These are phyloP conservation scores for Pharus latifolius DNA, from an alignment of 176 grass and related monocot species.

Conservation along the genomic window DNA sequence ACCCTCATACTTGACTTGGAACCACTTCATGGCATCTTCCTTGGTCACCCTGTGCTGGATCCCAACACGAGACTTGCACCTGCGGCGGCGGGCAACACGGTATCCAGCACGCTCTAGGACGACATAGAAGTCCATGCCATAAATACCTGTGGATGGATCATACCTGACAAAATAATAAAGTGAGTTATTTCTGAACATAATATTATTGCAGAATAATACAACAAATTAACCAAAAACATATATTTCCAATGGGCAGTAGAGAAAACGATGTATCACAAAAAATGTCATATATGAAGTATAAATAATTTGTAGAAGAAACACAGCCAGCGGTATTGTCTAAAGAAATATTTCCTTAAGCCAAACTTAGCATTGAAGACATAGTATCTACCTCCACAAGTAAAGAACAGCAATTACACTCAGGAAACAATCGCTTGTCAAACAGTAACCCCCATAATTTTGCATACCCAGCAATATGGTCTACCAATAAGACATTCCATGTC, in stretches of 20 bases:
- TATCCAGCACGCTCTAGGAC: slow-evolving; percentile 54
- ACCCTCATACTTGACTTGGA: slow-evolving; percentile 65
- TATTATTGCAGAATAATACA: too few species aligned
- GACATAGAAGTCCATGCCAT: slow-evolving; percentile 59
- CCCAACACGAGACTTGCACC: slow-evolving; percentile 46
- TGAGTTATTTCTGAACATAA: neutral
- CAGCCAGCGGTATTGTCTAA: neutral
- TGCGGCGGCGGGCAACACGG: slow-evolving; percentile 41
- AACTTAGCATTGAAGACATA: neutral
- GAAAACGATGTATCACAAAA: neutral
- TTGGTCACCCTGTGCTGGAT: slow-evolving; percentile 61
- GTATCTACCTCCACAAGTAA: neutral
- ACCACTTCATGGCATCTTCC: slow-evolving; percentile 73
- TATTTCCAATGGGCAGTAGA: neutral
- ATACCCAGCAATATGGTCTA: too few species aligned
- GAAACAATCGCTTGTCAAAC: neutral
- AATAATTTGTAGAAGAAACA: neutral
- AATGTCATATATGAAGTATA: neutral
- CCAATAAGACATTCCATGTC: too few species aligned
- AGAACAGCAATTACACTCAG: neutral
- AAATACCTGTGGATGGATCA: slow-evolving; percentile 57
- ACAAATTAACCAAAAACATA: neutral
- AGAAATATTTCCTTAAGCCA: neutral
- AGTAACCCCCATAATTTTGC: neutral
- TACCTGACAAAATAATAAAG: slow-evolving; percentile 4